Evolutionary conservation across 2,329 filamentous ascomycete species (phyloP).

Genomic region (Fusarium metavorans): DNA sequence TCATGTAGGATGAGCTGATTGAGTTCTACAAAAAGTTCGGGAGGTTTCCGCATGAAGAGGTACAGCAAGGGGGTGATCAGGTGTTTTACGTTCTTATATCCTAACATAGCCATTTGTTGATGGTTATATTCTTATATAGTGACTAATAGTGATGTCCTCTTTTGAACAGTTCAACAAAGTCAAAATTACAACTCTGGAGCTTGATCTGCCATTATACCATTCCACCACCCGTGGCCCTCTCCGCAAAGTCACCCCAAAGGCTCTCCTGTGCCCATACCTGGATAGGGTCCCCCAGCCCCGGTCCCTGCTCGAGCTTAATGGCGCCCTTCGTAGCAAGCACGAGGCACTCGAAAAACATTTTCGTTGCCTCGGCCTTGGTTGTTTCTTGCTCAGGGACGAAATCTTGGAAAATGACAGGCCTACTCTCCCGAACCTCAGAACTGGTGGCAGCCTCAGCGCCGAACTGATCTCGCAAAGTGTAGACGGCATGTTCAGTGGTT

Average conservation of each 20-base stretch:
- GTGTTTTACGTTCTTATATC: background rate
- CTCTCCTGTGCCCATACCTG: constrained; percentile 89
- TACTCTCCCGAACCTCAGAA: constrained; percentile 77
- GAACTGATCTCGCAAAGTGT: constrained; percentile 90
- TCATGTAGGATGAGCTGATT: background rate
- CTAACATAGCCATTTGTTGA: background rate
- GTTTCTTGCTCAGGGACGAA: constrained; percentile 86
- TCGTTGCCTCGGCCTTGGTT: constrained; percentile 90
- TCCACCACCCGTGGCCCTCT: constrained; percentile 75
- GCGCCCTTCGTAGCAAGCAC: constrained; percentile 98
- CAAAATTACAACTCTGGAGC: background rate
- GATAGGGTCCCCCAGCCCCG: constrained; percentile 82
- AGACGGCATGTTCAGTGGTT: constrained; percentile 96
- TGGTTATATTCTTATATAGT: background rate
- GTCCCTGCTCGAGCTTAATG: constrained; percentile 91
- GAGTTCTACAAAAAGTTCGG: no score
- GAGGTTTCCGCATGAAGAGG: no score
- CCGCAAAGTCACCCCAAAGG: constrained; percentile 98
- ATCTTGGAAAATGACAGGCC: constrained; percentile 84
- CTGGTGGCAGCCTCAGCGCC: constrained; percentile 78
- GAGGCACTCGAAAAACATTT: constrained; percentile 99
- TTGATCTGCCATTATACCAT: constrained; percentile 62
- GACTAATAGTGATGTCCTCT: background rate
- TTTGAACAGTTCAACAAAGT: constrained; percentile 39
- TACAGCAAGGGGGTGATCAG: background rate